Percentiles rank a stretch among this genome's conserved stretches.
phyloP scores from a whole-genome alignment of 352 stramenopile genomes.

The Phytophthora vignae region DNA sequence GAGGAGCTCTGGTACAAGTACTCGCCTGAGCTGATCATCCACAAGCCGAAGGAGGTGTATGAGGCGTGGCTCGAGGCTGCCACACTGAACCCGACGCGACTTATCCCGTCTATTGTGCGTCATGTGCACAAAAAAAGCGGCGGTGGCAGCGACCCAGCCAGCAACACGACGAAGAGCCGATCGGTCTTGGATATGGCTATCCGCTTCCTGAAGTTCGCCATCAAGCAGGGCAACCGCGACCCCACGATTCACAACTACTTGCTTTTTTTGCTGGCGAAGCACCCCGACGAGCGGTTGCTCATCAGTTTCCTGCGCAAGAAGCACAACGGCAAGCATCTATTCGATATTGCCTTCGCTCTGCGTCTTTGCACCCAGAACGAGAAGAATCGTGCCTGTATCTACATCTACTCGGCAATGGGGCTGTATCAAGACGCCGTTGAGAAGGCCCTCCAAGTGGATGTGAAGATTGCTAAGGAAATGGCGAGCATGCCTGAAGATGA shows the following conservation, averaged over 20 bases:
- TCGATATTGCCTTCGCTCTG: conserved; percentile 93
- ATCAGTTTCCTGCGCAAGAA: conserved; percentile 93
- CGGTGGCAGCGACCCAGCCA: conserved; percentile 17
- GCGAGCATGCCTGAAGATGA: conserved; percentile 91
- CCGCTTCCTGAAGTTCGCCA: conserved; percentile 93
- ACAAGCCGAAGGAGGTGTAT: conserved; percentile 92
- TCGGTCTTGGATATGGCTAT: conserved; percentile 91
- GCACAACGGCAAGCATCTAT: conserved; percentile 86
- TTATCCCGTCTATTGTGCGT: conserved; percentile 94
- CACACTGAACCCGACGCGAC: conserved; percentile 89
- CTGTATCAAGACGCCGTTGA: conserved; percentile 94
- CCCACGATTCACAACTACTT: conserved; percentile 95
- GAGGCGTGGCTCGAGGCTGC: conserved; percentile 92
- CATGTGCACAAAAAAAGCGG: conserved; percentile 85
- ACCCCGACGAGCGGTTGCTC: conserved; percentile 87
- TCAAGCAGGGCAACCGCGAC: conserved; percentile 92
- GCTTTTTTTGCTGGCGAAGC: conserved; percentile 90
- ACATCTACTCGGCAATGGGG: conserved; percentile 95
- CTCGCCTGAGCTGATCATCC: conserved; percentile 92
- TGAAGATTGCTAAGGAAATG: conserved; percentile 95
- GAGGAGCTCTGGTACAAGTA: conserved; percentile 96
- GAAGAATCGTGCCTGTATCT: conserved; percentile 93
- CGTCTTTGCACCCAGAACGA: conserved; percentile 93
- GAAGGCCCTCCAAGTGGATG: conserved; percentile 89
- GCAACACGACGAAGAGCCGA: conserved; percentile 56